Base-by-base conservation (phyloP, 352 stramenopile genomes). In the Phytophthora citricola region DNA sequence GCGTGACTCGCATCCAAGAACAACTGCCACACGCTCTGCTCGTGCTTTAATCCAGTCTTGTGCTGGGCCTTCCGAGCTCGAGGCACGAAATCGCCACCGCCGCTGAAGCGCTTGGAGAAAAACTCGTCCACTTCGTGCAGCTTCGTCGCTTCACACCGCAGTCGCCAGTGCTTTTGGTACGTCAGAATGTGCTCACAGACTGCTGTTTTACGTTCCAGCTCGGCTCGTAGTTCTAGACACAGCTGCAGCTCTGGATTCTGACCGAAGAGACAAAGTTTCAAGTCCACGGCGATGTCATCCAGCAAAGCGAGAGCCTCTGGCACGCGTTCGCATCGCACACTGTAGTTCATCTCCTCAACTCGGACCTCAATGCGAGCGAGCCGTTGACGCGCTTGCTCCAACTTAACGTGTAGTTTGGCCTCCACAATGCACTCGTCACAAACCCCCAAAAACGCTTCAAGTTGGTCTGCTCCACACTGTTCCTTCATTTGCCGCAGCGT, bases 91-190 rank as follows among this genome's bases (percentile, higher is more conserved):
- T 61, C 61, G 12, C 29, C 45, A 20, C 53, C 31, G 5, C 51
- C 40, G 10, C 49, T 59, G 11, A 75, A 71, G 14, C 54, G 62
- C 26, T 75, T 75, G 0, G 61, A 71, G 24, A 90, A 83, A 31
- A 83, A 90, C 32, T 91, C 83, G 3, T 91, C 80, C 3, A 86
- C 63, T 24, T 91, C 83, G 40, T 89, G 80, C 0, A 91, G 51
- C 36, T 82, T 78, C 3, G 74, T 73, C 24, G 83, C 57, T 58
- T 87, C 71, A 43, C 78, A 89, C 5, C 81, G 29, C 2, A 76
- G 27, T 4, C 70, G 56, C 79, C 80, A 89, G n/a, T 78, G 40
- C 17, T 55, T 56, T 34, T 91, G 78, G 24, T 89, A 91, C 2
- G 10, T 12, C 8, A 70, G 14, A 17, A 91, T 68, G 4, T 59